These are phyloP conservation scores for Mycena leptocephala DNA, from an alignment of 768 basidiomycete genomes.

Conservation along the genomic window DNA sequence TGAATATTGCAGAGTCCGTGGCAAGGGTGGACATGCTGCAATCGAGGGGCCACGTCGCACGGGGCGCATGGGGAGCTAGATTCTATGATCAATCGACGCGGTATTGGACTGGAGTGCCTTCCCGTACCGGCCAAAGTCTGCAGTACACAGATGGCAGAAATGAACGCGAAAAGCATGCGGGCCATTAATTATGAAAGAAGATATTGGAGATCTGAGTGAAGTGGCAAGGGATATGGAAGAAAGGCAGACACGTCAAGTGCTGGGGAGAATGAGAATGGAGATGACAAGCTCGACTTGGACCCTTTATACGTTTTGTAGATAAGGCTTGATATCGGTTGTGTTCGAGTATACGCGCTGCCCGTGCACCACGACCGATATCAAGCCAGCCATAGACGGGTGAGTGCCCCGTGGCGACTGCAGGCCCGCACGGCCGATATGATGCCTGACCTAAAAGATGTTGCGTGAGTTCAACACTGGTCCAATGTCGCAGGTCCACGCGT, in stretches of 20 bases:
- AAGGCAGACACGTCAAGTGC: conserved; percentile 17
- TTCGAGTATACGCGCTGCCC: not conserved
- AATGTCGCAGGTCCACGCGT: too few species aligned
- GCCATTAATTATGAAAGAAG: conserved; percentile 3
- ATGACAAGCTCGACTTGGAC: not conserved
- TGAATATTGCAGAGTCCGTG: not conserved
- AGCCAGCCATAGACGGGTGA: not conserved
- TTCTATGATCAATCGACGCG: not conserved
- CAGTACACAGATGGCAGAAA: not conserved
- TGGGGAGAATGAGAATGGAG: conserved; percentile 8
- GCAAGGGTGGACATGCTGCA: not conserved
- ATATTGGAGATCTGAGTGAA: not conserved
- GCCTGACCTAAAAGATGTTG: too few species aligned
- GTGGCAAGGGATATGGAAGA: not conserved
- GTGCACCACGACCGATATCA: not conserved
- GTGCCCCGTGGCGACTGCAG: not conserved
- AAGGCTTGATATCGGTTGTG: not conserved
- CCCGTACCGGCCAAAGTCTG: not conserved
- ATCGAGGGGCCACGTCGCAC: not conserved
- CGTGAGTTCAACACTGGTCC: too few species aligned
- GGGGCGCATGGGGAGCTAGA: not conserved
- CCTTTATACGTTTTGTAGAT: not conserved
- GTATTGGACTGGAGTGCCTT: not conserved
- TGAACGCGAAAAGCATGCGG: not conserved
- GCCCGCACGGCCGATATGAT: not conserved